Evolutionary conservation across 2,329 filamentous ascomycete genomes (phyloP), one percentile per base, ranked within the genome.

Genomic region (Myrmaecium sp.): DNA sequence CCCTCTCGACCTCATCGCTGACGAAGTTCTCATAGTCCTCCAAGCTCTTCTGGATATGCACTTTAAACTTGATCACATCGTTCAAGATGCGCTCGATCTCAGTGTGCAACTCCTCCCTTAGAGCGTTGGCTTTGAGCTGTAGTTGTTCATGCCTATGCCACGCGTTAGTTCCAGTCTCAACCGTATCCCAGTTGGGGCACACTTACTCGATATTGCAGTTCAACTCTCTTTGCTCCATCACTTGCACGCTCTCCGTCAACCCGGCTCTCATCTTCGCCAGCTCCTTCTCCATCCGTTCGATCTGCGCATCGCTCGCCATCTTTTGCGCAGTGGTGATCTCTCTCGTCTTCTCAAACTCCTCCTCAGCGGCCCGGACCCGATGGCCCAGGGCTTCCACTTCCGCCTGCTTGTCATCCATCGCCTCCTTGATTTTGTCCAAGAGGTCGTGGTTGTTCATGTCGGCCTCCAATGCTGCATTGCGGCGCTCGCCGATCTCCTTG

Each of bases 261-360:
- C 75, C 76, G 2, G 76, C 69, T 21, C 84, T 69, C 81, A 95
- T 92, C 49, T 83, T 81, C 24, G 80, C 78, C n/a, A 98, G 60
- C 50, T 98, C 84, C 54, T 93, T 94, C 56, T 98, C 89, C 76
- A 94, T 91, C 60, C 89, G 89, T 54, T 98, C 89, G 42, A 98
- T 93, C 51, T 95, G 86, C 6, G 84, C 73, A 47, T 95, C 89
- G 3, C 75, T 81, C 5, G 74, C 76, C 47, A 86, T 69, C 56
- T 91, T 91, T 49, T 93, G 82, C 11, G 83, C 80, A 23, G 69
- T 79, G 5, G 79, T 86, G 32, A 71, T 69, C 35, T 94, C 89
- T 46, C 86, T 86, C 12, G 82, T 84, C 54, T 81, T 83, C 44
- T 94, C 83, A 46, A 93, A 91, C 47, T 94, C 84, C 43, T 92